These are phyloP conservation scores for Sphaerostilbella broomeana DNA, from an alignment of 2,329 filamentous ascomycete genomes.

Conservation along the genomic window DNA sequence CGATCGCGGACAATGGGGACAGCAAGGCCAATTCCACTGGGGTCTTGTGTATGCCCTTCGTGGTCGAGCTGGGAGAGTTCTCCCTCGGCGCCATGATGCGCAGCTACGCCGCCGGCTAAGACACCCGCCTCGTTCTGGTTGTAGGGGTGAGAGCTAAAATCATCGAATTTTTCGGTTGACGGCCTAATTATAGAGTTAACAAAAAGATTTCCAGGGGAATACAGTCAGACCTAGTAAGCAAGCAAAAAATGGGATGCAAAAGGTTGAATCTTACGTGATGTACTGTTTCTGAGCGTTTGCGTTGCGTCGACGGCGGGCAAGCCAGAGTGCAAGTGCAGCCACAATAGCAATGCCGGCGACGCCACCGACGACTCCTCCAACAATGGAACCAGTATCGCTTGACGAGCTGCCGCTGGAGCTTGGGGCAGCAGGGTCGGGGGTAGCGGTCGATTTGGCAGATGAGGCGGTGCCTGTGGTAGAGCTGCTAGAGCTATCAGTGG, in stretches of 20 bases:
- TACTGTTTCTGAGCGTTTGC: slow-evolving; percentile 22
- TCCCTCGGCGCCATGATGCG: neutral
- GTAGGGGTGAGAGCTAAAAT: neutral
- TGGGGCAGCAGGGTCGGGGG: slow-evolving; percentile 17
- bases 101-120: too few relatives aligned
- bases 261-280: slow-evolving; percentile 37
- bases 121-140: neutral
- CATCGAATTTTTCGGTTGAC: slow-evolving; percentile 6
- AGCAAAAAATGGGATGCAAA: too few relatives aligned
- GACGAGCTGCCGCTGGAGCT: slow-evolving; percentile 24
- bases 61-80: slow-evolving; percentile 2
- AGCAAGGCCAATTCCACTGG: slow-evolving; percentile 3
- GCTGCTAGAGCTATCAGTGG: neutral
- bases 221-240: too few relatives aligned
- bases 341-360: slow-evolving; percentile 40
- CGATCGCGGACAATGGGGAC: slow-evolving; percentile 2
- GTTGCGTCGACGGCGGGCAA: slow-evolving; percentile 38
- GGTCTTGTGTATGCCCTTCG: too few relatives aligned
- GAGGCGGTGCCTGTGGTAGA: slow-evolving; percentile 7
- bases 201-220: too few relatives aligned
- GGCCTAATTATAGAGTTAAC: slow-evolving; percentile 26
- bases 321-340: slow-evolving; percentile 35
- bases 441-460: slow-evolving; percentile 14
- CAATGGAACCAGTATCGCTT: slow-evolving; percentile 41
- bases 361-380: slow-evolving; percentile 49